Conservation (phyloP, 352 stramenopile species). For the Pythium inflatum region DNA sequence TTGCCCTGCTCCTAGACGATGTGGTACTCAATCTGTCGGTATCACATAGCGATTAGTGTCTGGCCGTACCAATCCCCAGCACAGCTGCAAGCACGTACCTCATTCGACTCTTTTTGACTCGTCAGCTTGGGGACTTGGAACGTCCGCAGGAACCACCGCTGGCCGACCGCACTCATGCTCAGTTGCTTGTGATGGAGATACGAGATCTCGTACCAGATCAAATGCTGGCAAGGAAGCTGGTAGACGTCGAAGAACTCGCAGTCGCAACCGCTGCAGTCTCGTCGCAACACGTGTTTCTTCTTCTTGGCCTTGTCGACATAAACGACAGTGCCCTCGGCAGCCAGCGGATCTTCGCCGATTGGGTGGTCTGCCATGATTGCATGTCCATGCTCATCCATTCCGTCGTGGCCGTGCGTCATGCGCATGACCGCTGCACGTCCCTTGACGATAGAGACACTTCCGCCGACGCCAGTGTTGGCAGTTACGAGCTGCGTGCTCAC, state of each 20-base stretch:
- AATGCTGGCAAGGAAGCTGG: constrained; percentile 66
- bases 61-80: neutral
- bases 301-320: constrained; percentile 65
- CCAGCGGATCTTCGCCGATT: constrained; percentile 23
- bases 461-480: constrained; percentile 43
- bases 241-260: constrained; percentile 74
- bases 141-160: constrained; percentile 69
- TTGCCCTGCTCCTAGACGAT: constrained; percentile 33
- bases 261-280: constrained; percentile 63
- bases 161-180: constrained; percentile 59
- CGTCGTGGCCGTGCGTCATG: constrained; percentile 21
- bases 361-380: constrained; percentile 12
- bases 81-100: constrained; percentile 38
- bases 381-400: constrained; percentile 15
- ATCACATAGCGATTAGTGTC: neutral
- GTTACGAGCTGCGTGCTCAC: constrained; percentile 65
- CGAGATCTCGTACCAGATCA: constrained; percentile 78
- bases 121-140: constrained; percentile 67
- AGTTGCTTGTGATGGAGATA: constrained; percentile 67
- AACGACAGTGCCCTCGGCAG: constrained; percentile 41
- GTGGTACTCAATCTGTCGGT: constrained; percentile 64
- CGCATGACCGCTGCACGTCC: constrained; percentile 34
- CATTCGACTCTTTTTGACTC: constrained; percentile 68
- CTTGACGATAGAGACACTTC: constrained; percentile 36
- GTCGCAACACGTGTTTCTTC: constrained; percentile 61